Percentiles rank a stretch among this genome's conserved stretches.
Conservation (phyloP, 257 asterid genomes). For the Fraxinus cuspidata region DNA sequence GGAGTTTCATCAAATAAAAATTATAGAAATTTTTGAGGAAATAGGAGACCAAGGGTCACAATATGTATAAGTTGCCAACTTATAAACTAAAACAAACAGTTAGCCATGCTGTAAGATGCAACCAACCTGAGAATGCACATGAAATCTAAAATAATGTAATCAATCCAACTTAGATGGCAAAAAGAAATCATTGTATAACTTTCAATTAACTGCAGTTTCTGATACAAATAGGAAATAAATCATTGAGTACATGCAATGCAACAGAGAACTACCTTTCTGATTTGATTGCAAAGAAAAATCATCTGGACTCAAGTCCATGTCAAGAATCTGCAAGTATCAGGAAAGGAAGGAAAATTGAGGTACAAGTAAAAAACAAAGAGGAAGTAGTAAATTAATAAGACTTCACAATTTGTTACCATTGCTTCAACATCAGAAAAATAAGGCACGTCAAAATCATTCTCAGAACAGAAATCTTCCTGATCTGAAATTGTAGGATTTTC, state of each 20-base stretch:
- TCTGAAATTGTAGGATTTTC: slow-evolving; percentile 38
- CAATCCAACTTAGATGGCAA: not conserved
- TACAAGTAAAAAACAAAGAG: slow-evolving; percentile 9
- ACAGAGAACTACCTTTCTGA: slow-evolving; percentile 52
- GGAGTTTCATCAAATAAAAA: not conserved
- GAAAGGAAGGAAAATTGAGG: slow-evolving; percentile 23
- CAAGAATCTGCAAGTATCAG: slow-evolving; percentile 64
- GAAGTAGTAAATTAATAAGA: slow-evolving; percentile 25
- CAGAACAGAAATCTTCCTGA: slow-evolving; percentile 50
- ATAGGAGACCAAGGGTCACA: not conserved
- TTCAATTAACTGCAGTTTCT: slow-evolving; percentile 1
- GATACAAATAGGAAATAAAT: slow-evolving; percentile 6
- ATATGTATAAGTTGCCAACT: not conserved
- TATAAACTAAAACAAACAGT: not conserved
- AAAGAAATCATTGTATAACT: not conserved
- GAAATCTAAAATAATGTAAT: not conserved
- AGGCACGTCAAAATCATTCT: slow-evolving; percentile 63
- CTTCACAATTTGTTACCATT: slow-evolving; percentile 54
- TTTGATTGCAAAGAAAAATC: slow-evolving; percentile 37
- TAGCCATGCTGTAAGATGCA: not conserved
- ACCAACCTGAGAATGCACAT: not conserved
- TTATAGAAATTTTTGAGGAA: not conserved
- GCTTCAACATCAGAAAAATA: slow-evolving; percentile 80
- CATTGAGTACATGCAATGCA: slow-evolving; percentile 10
- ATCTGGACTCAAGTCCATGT: slow-evolving; percentile 80